Evolutionary conservation across 2,329 filamentous ascomycete genomes (phyloP).

Genomic region (Pseudopyricularia javanii): DNA sequence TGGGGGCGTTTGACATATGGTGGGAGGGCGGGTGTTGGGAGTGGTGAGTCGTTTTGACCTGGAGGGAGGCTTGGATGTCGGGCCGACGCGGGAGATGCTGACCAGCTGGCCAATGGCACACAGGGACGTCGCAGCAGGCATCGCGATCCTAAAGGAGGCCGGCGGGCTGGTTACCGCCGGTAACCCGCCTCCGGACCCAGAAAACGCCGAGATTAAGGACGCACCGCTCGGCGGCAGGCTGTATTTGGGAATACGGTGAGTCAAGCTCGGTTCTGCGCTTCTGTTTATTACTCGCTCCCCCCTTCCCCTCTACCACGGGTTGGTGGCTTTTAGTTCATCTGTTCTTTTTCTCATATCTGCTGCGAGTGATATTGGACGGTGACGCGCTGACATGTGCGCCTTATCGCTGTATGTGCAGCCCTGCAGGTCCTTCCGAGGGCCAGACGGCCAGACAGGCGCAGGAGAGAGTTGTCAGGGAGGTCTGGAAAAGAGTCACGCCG

Average conservation of each 20-base stretch:
- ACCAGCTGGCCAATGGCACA: neutral
- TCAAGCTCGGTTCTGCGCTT: neutral
- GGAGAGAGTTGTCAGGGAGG: slow-evolving; percentile 57
- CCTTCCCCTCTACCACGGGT: neutral
- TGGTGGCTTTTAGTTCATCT: neutral
- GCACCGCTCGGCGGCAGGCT: slow-evolving; percentile 53
- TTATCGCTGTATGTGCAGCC: slow-evolving; percentile 25
- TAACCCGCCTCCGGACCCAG: slow-evolving; percentile 50
- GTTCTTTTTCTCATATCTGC: neutral
- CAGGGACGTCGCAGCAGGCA: slow-evolving; percentile 64
- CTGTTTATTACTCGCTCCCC: neutral
- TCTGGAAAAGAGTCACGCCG: slow-evolving; percentile 55
- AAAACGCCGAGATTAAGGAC: slow-evolving; percentile 43
- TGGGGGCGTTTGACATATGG: slow-evolving; percentile 69
- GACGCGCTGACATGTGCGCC: neutral
- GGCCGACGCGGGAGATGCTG: too few species aligned
- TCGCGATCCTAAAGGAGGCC: slow-evolving; percentile 61
- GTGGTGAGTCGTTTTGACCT: too few species aligned
- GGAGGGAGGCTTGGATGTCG: too few species aligned
- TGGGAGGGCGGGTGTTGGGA: slow-evolving; percentile 78
- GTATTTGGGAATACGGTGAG: slow-evolving; percentile 57
- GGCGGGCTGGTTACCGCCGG: slow-evolving; percentile 64
- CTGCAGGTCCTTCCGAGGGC: slow-evolving; percentile 45
- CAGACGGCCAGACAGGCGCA: slow-evolving; percentile 57
- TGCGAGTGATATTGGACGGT: neutral